phyloP scores from a whole-genome alignment of 75 land plant genomes.

The Picea sitchensis region DNA sequence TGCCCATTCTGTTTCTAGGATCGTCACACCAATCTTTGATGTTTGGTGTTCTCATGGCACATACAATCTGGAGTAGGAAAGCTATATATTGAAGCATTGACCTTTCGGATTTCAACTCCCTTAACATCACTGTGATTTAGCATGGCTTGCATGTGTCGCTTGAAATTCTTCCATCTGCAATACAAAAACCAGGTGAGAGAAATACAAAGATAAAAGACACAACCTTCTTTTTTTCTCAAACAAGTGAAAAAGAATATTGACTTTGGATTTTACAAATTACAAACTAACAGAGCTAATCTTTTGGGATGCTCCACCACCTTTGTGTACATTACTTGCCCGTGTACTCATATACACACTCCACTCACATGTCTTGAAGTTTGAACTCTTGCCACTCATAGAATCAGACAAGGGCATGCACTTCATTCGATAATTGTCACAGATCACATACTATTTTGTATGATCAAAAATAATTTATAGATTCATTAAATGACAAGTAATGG shows the following conservation, averaged over 20 bases:
- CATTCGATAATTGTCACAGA: too few species aligned
- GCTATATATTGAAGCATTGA: slow-evolving; percentile 78
- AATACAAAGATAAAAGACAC: neutral
- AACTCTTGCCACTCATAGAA: too few species aligned
- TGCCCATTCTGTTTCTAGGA: too few species aligned
- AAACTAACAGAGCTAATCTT: neutral
- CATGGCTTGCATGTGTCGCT: slow-evolving; percentile 75
- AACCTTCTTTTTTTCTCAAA: neutral
- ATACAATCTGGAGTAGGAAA: slow-evolving; percentile 98
- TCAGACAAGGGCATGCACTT: too few species aligned
- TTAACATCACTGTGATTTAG: slow-evolving; percentile 84
- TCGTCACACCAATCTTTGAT: too few species aligned
- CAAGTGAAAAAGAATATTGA: neutral
- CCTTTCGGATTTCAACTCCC: slow-evolving; percentile 75
- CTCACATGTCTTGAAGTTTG: too few species aligned
- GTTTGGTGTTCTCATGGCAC: slow-evolving; percentile 52
- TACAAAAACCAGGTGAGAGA: neutral
- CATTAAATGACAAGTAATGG: too few species aligned
- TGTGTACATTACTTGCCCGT: neutral
- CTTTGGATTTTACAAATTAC: neutral
- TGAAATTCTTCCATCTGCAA: slow-evolving; percentile 84
- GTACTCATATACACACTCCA: neutral
- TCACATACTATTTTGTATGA: too few species aligned
- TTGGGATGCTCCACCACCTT: neutral
- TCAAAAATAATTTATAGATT: too few species aligned